Percentiles rank a stretch among this genome's conserved stretches.
Conservation (phyloP, 169 alveolate genomes). For the Eimeria acervulina region DNA sequence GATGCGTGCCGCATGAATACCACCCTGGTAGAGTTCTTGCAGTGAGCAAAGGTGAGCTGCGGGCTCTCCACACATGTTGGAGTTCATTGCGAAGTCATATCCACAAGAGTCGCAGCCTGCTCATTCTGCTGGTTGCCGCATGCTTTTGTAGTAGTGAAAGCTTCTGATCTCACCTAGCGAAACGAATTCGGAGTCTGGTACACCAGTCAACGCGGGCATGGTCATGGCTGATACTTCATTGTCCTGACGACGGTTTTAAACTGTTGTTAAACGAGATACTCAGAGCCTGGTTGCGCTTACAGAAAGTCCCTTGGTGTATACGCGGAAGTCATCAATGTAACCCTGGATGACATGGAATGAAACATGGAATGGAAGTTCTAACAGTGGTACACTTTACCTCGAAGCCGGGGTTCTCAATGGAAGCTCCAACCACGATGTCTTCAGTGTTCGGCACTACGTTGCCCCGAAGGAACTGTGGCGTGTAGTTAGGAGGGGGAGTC, state of each 20-base stretch:
- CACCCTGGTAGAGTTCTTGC: conserved; percentile 84
- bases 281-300: conserved; percentile 19
- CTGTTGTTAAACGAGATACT: not conserved
- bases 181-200: conserved; percentile 73
- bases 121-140: not conserved
- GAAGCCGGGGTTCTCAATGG: conserved; percentile 81
- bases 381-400: conserved; percentile 52
- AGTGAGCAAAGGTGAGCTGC: conserved; percentile 84
- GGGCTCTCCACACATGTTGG: conserved; percentile 82
- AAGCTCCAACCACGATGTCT: conserved; percentile 76
- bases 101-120: conserved; percentile 83
- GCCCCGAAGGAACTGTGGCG: conserved; percentile 75
- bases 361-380: not conserved
- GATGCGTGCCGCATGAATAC: conserved; percentile 80
- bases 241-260: conserved; percentile 37
- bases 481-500: not conserved
- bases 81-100: conserved; percentile 68
- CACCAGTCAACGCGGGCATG: conserved; percentile 81
- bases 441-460: conserved; percentile 76
- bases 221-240: conserved; percentile 71
- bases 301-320: conserved; percentile 77
- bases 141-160: too few relatives aligned
- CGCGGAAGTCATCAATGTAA: conserved; percentile 79
- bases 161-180: conserved; percentile 72
- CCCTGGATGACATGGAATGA: conserved; percentile 25